A percentile compares a stretch with the other conserved stretches of the same genome.
Evolutionary conservation across 176 grass and related monocot species (phyloP).

Genomic region (Phoenix dactylifera): DNA sequence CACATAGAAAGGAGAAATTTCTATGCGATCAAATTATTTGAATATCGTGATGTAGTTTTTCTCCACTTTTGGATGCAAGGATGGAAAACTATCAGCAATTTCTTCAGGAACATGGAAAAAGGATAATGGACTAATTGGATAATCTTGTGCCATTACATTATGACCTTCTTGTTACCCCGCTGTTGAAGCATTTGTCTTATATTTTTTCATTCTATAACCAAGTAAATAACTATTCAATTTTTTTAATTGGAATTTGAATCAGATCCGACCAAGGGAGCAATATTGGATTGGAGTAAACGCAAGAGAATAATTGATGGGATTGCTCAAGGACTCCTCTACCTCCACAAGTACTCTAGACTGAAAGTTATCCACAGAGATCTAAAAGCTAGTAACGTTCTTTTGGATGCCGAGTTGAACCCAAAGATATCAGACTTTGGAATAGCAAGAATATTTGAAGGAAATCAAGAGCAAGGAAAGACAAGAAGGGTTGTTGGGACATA

Average conservation of each 20-base stretch:
- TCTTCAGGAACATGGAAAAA: too few relatives aligned
- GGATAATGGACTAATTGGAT: too few relatives aligned
- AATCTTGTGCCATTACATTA: too few relatives aligned
- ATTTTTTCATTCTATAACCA: background rate
- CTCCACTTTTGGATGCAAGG: too few relatives aligned
- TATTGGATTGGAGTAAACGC: conserved; percentile 54
- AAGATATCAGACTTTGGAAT: conserved; percentile 94
- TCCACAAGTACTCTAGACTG: conserved; percentile 74
- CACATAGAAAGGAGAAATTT: background rate
- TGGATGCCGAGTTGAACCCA: conserved; percentile 70
- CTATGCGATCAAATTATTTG: too few relatives aligned
- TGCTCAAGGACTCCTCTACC: conserved; percentile 74
- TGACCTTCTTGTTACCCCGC: too few relatives aligned
- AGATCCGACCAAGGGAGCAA: conserved; percentile 38
- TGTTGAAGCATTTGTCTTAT: background rate
- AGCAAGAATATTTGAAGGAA: conserved; percentile 65
- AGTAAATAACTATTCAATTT: background rate
- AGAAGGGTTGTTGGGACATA: conserved; percentile 75
- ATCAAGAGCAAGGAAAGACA: conserved; percentile 47
- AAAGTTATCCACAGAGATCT: conserved; percentile 94
- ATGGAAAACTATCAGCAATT: too few relatives aligned
- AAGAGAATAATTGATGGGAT: conserved; percentile 73
- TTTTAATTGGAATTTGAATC: background rate
- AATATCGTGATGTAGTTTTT: too few relatives aligned
- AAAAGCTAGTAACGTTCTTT: conserved; percentile 77